Percentiles rank a stretch among this genome's conserved stretches.
Conservation (phyloP, 495 filamentous ascomycete species). For the Aspergillus asperescens region DNA sequence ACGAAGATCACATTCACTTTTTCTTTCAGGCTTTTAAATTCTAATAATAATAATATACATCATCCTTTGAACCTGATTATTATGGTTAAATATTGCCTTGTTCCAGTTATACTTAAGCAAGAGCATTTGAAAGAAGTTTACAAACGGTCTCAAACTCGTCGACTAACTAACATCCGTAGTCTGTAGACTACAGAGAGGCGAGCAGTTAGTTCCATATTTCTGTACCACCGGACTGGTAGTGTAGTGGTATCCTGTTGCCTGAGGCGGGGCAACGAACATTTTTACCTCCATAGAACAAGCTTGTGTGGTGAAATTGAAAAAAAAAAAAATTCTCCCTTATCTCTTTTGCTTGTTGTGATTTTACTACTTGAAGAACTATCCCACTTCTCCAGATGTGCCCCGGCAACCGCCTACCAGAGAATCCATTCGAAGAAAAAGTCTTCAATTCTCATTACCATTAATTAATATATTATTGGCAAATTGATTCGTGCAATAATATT, state of each 20-base stretch:
- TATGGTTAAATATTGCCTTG: too few relatives aligned
- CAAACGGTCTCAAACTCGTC: too few relatives aligned
- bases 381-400: slow-evolving; percentile 29
- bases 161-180: too few relatives aligned
- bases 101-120: too few relatives aligned
- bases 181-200: too few relatives aligned
- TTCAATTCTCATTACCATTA: neutral
- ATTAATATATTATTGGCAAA: neutral
- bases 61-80: too few relatives aligned
- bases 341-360: slow-evolving; percentile 41
- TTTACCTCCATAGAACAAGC: neutral
- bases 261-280: neutral
- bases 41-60: too few relatives aligned
- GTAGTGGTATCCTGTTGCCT: slow-evolving; percentile 1
- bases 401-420: slow-evolving; percentile 26
- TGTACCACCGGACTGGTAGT: neutral
- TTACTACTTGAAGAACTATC: slow-evolving; percentile 32
- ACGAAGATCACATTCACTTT: too few relatives aligned
- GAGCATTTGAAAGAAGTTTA: too few relatives aligned
- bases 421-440: slow-evolving; percentile 12
- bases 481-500: neutral
- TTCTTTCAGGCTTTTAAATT: too few relatives aligned
- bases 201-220: neutral
- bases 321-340: slow-evolving; percentile 5
- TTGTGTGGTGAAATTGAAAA: neutral